Base-by-base conservation (phyloP, 2,329 filamentous ascomycete species). In the Beauveria sp. region DNA sequence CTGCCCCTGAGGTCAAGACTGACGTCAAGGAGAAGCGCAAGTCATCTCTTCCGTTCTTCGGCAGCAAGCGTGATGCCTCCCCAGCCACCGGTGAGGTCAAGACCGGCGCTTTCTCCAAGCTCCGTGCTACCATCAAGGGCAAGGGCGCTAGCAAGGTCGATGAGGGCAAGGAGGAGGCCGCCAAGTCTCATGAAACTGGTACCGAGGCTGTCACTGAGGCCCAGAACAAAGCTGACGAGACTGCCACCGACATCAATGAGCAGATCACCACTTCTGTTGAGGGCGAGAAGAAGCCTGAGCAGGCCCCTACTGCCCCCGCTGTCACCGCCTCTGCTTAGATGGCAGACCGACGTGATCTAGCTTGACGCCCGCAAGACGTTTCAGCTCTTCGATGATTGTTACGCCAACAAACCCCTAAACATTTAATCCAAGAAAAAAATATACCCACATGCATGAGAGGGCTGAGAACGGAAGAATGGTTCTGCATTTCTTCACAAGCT, bases 1-100 rank as follows among this genome's bases (percentile, higher is more conserved):
- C 65, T 51, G 69, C 77, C 60, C 72, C 74, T 64, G 85, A 86
- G 76, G 67, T 77, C 61, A 84, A 84, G 74, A 85, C 85, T 76
- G 83, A 84, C 65, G 73, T 81, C 67, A 92, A 91, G 86, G 81
- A 85, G 76, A 96, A 96, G 89, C 90, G 91, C 75, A 86, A 86
- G 76, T 95, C 90, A 67, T 87, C 93, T 70, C 75, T 85, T 9
- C 81, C 82, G 54, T 96, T 96, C 77, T 87, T 86, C 70, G 86
- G 90, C 69, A 89, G 90, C 69, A 89, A 91, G 83, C 93, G 93
- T 82, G 87, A 89, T 74, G 83, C 83, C 76, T 75, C 75, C 42
- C 73, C 78, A 51, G 70, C 77, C 42, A 81, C 85, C 68, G 87
- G 89, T 71, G 80, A 83, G 78, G 68, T 66, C 64, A 80, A 79